Percentiles rank a stretch among this genome's conserved stretches.
These are phyloP conservation scores for Fusarium pseudocircinatum DNA, from an alignment of 2,329 filamentous ascomycete genomes.

Conservation along the genomic window DNA sequence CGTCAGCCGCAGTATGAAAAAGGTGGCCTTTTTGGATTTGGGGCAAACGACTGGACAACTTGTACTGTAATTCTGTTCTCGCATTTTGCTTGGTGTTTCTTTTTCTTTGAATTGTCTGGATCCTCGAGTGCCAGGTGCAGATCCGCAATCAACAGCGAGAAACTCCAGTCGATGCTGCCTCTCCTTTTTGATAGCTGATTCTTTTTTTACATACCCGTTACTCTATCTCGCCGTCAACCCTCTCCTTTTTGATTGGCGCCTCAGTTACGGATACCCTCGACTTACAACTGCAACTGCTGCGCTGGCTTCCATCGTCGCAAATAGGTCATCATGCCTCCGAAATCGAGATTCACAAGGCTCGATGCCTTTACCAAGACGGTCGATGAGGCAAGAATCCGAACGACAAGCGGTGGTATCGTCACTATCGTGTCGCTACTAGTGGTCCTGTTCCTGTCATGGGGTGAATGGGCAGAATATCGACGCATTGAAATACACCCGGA, in stretches of 20 bases:
- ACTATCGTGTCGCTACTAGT: slow-evolving; percentile 90
- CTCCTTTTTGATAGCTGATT: slow-evolving; percentile 27
- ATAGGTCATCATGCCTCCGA: slow-evolving; percentile 74
- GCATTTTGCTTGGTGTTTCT: slow-evolving; percentile 25
- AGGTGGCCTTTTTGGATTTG: slow-evolving; percentile 35
- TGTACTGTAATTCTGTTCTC: slow-evolving; percentile 21
- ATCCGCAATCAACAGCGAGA: slow-evolving; percentile 11
- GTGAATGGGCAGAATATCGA: slow-evolving; percentile 96
- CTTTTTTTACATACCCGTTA: slow-evolving; percentile 4
- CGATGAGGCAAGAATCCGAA: slow-evolving; percentile 95
- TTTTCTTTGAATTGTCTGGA: slow-evolving; percentile 17
- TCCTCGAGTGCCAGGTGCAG: slow-evolving; percentile 34
- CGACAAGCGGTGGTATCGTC: slow-evolving; percentile 93
- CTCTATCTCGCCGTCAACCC: slow-evolving; percentile 3
- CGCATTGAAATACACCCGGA: slow-evolving; percentile 88
- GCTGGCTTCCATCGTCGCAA: slow-evolving; percentile 9
- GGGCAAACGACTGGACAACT: slow-evolving; percentile 18
- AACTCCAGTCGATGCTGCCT: slow-evolving; percentile 30
- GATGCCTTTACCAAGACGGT: slow-evolving; percentile 99
- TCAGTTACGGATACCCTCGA: slow-evolving; percentile 8
- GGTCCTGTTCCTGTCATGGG: slow-evolving; percentile 88
- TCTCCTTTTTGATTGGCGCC: slow-evolving; percentile 35
- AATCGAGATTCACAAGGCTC: slow-evolving; percentile 94
- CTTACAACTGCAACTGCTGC: slow-evolving; percentile 17
- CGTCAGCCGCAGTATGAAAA: slow-evolving; percentile 39